Evolutionary conservation across 2,329 filamentous ascomycete species (phyloP).

Genomic region (Alternaria brassicicola): DNA sequence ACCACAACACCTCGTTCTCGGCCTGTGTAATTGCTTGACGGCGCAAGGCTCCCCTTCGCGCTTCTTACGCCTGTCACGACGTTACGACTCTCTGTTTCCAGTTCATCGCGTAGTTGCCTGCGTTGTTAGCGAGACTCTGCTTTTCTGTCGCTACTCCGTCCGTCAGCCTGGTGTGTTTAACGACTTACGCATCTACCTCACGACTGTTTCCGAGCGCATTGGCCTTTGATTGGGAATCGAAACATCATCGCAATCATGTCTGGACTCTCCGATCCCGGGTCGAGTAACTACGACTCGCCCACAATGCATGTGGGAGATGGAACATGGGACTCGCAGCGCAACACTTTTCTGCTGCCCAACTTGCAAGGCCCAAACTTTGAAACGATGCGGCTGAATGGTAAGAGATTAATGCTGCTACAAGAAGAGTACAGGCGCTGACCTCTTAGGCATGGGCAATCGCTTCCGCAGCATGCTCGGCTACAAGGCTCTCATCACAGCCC

Average conservation of each 20-base stretch:
- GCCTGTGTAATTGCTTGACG: slow-evolving; percentile 30
- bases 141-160: slow-evolving; percentile 14
- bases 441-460: slow-evolving; percentile 79
- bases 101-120: slow-evolving; percentile 15
- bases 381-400: slow-evolving; percentile 85
- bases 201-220: slow-evolving; percentile 2
- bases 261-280: slow-evolving; percentile 70
- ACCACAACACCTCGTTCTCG: slow-evolving; percentile 20
- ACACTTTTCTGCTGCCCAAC: slow-evolving; percentile 79
- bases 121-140: slow-evolving; percentile 14
- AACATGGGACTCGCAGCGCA: slow-evolving; percentile 79
- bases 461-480: slow-evolving; percentile 74
- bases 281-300: slow-evolving; percentile 73
- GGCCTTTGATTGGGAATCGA: not conserved
- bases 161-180: slow-evolving; percentile 6
- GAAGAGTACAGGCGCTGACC: slow-evolving; percentile 17
- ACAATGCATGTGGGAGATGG: slow-evolving; percentile 81
- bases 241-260: slow-evolving; percentile 32
- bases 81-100: slow-evolving; percentile 33
- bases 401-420: not conserved
- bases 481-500: slow-evolving; percentile 70
- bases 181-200: slow-evolving; percentile 14
- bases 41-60: slow-evolving; percentile 18
- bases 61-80: slow-evolving; percentile 38
- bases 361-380: slow-evolving; percentile 77